Evolutionary conservation across 805 yeast genomes (phyloP), one percentile per base, ranked within the genome.

Genomic region (Sugiyamaella smithiae): DNA sequence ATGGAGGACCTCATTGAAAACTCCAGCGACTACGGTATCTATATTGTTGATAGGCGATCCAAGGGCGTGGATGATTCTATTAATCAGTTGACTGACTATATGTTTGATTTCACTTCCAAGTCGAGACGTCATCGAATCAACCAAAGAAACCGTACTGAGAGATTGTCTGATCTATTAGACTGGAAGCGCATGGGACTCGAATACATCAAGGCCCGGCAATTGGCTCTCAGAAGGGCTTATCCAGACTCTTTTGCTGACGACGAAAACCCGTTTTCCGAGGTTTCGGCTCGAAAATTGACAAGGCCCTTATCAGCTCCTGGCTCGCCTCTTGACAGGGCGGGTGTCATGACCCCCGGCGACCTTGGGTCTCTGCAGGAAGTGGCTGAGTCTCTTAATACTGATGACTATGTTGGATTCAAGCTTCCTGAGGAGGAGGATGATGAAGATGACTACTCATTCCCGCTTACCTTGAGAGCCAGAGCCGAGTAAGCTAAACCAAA

Each of bases 181-280:
- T 91, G 99, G 99, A 88, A 86, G 69, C 80, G 98, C 62, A 90
- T 91, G 98, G 99, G 99, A 0, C 73, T 91, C 46, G 99, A 93
- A 68, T 91, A 91, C 67, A 82, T 88, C 61, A 91, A 91, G 72
- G 98, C 98, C 12, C 81, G 98, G 62, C 89, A 87, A 62, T 77
- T 91, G 59, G 88, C 97, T 0, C 75, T 91, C 65, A 85, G 90
- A 67, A 77, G 98, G 62, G 98, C 97, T 2, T 91, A 93, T 65
- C 97, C 98, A 22, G 88, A 85, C 54, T 76, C 84, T 58, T 91
- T 83, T 67, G 54, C 51, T 29, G 74, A 72, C 20, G 64, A 59
- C 17, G 61, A 57, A 24, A 61, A 58, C 38, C 63, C 64, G 4
- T 60, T 61, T 51, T 60, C 63, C 41, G 60, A 56, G 31, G 40